Evolutionary conservation across 805 yeast genomes (phyloP).

Genomic region (Brettanomyces anomalus): DNA sequence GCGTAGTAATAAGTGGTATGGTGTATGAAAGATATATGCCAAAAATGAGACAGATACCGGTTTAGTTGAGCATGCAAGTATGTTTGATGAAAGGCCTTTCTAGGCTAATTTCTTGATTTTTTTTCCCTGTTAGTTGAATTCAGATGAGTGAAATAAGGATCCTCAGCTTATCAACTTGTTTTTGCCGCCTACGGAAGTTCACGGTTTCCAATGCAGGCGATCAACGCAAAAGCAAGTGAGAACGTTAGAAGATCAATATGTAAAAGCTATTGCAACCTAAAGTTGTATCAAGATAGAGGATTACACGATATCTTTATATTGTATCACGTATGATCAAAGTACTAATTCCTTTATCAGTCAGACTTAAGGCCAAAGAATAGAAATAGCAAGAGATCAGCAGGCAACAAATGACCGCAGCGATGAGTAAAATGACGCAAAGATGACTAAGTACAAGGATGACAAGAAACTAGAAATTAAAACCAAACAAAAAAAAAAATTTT

Average conservation of each 20-base stretch:
- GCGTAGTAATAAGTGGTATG: not conserved
- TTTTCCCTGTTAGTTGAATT: not conserved
- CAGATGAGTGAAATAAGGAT: not conserved
- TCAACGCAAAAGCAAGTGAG: not conserved
- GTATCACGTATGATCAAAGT: no score
- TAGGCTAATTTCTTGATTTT: not conserved
- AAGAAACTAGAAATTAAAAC: not conserved
- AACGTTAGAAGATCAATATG: no score
- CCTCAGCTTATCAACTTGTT: not conserved
- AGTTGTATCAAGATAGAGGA: no score
- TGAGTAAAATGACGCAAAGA: not conserved
- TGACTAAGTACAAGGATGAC: not conserved
- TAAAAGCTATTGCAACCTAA: no score
- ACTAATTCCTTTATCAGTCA: no score
- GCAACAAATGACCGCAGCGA: not conserved
- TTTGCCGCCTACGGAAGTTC: slow-evolving; percentile 8
- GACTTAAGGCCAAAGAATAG: not conserved
- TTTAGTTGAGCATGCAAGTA: not conserved
- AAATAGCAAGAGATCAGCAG: not conserved
- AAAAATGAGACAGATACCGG: not conserved
- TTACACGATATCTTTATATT: no score
- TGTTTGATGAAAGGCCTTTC: not conserved
- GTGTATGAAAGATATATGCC: not conserved
- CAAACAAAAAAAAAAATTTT: not conserved
- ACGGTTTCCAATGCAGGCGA: slow-evolving; percentile 6